Evolutionary conservation across 2,329 filamentous ascomycete genomes (phyloP), one percentile per base, ranked within the genome.

Genomic region (Calonectria hawksworthii): DNA sequence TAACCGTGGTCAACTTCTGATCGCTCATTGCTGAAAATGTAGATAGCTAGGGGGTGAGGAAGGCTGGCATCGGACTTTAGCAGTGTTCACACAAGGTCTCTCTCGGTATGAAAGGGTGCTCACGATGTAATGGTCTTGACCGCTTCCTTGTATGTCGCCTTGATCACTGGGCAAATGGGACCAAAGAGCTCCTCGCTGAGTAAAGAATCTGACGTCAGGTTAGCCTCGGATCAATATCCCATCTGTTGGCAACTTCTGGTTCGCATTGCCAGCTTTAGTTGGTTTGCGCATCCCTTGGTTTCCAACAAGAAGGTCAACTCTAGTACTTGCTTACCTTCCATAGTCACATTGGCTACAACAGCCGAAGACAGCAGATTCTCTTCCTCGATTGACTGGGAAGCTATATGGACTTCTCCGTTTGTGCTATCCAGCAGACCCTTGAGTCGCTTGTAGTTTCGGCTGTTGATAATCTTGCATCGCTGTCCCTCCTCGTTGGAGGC

Each of bases 381-480:
- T 3, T 21, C 61, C 21, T 47, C 61, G 2, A 50, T 50, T 0
- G 38, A 21, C 36, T 65, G 18, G 18, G 61, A 65, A 50, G 38
- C 38, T 7, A 65, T 11, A 32, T 65, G 61, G 11, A 87, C 80
- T 11, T 80, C 82, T n/a, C 87, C 87, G 5, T 81, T 73, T 2
- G 85, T 85, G 44, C 79, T 76, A 0, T 83, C 76, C 3, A 89
- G 76, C 1, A 88, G 80, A 0, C 67, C 77, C 1, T 80, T 78
- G 4, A 89, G 78, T 0, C 88, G 83, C 44, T 86, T 82, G 70
- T 84, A 88, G 76, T 88, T 84, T 11, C 83, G 81, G 23, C 84
- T 81, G 74, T 87, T 88, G 68, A 88, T 79, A 41, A 89, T 88
- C 66, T 82, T 82, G 28, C 74, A 75, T 3, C 28, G 52, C 7